phyloP scores from a whole-genome alignment of 139 green algal genomes.

The Coccomyxa sp. region DNA sequence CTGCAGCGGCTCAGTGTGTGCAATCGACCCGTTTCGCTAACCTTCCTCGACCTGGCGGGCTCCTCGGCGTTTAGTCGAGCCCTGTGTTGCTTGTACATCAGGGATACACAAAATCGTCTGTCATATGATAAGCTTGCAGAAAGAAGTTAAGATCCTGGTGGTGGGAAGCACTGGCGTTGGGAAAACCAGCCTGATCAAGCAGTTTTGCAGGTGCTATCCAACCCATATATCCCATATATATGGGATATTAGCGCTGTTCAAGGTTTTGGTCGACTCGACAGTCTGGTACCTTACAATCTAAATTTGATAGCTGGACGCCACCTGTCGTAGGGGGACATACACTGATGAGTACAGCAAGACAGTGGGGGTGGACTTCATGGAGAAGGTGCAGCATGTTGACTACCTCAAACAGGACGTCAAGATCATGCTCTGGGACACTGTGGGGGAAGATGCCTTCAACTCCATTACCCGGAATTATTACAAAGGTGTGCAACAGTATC shows the following conservation, averaged over 20 bases:
- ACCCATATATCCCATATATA: too few species aligned
- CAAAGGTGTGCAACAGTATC: constrained; percentile 19
- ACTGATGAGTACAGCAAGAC: constrained; percentile 77
- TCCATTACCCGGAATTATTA: constrained; percentile 72
- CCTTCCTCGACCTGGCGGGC: too few species aligned
- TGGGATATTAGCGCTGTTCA: too few species aligned
- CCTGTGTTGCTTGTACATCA: neutral
- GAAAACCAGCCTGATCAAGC: constrained; percentile 71
- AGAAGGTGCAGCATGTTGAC: constrained; percentile 62
- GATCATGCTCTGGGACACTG: constrained; percentile 79
- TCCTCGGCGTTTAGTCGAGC: too few species aligned
- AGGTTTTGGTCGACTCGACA: neutral
- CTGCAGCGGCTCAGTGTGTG: too few species aligned
- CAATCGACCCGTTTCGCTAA: too few species aligned
- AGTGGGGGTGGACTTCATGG: constrained; percentile 80
- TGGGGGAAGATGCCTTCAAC: constrained; percentile 78
- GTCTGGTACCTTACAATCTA: neutral
- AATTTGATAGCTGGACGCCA: neutral
- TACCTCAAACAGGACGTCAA: constrained; percentile 61
- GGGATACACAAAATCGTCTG: neutral
- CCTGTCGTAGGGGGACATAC: constrained; percentile 44
- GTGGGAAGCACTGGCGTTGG: constrained; percentile 72
- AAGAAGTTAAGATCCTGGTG: constrained; percentile 62
- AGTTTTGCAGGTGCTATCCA: constrained; percentile 47
- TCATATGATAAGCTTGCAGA: constrained; percentile 12